These are phyloP conservation scores for Hymenoscyphus infarciens DNA, from an alignment of 2,329 filamentous ascomycete species.

Conservation along the genomic window DNA sequence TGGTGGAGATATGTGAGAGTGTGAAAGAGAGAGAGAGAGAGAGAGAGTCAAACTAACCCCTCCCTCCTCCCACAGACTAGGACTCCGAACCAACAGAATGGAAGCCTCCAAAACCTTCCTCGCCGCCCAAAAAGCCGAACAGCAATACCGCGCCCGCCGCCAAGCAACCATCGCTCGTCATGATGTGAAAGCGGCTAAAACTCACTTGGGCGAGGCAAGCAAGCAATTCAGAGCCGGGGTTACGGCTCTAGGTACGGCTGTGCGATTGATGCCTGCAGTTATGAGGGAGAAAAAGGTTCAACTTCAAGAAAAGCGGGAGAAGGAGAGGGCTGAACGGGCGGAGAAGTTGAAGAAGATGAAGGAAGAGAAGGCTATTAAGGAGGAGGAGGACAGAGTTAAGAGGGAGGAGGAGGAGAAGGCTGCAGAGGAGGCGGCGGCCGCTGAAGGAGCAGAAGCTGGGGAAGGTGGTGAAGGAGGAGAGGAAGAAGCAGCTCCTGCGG, in stretches of 20 bases:
- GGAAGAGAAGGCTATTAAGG: constrained; percentile 37
- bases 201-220: constrained; percentile 19
- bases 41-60: neutral
- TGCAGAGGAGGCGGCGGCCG: constrained; percentile 15
- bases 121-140: constrained; percentile 26
- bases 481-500: neutral
- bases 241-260: neutral
- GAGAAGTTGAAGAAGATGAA: constrained; percentile 37
- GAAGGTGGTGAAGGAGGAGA: neutral
- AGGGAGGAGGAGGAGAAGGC: constrained; percentile 33
- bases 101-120: constrained; percentile 26
- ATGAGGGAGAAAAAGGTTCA: constrained; percentile 39
- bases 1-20: too few relatives aligned
- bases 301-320: constrained; percentile 32
- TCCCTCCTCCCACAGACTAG: constrained; percentile 12
- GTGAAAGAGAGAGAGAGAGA: neutral
- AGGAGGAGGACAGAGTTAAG: constrained; percentile 36
- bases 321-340: constrained; percentile 27
- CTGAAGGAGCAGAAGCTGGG: neutral
- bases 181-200: constrained; percentile 23
- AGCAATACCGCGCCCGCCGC: constrained; percentile 25
- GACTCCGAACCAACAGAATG: constrained; percentile 25
- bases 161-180: constrained; percentile 23
- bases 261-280: constrained; percentile 29
- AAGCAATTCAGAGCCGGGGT: constrained; percentile 15